These are phyloP conservation scores for Sarocladium oryzae DNA, from an alignment of 2,329 filamentous ascomycete genomes.

Conservation along the genomic window DNA sequence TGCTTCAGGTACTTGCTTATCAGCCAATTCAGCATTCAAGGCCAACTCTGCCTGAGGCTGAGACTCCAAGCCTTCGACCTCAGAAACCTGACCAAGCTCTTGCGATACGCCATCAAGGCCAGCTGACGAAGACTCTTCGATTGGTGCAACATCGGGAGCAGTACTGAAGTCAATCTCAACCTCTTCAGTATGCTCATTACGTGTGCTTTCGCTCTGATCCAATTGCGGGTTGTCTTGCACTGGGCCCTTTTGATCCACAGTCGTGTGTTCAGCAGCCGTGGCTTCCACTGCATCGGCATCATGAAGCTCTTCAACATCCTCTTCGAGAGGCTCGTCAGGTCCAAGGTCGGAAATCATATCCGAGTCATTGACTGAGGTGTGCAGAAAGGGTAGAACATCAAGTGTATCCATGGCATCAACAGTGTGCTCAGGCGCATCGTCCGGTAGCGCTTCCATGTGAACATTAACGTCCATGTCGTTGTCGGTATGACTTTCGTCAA, in stretches of 20 bases:
- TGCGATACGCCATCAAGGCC: not conserved
- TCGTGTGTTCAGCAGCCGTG: not conserved
- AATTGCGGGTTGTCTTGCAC: not conserved
- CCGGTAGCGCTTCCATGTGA: slow-evolving; percentile 16
- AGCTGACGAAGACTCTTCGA: not conserved
- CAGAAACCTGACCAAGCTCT: not conserved
- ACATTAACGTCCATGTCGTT: slow-evolving; percentile 27
- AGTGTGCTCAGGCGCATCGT: slow-evolving; percentile 18
- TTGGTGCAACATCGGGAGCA: not conserved
- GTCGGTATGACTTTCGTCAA: slow-evolving; percentile 19
- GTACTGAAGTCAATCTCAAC: slow-evolving; percentile 24
- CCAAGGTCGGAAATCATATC: slow-evolving; percentile 12
- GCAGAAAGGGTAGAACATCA: not conserved
- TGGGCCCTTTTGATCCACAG: not conserved
- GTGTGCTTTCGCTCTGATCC: not conserved
- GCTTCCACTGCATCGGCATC: not conserved
- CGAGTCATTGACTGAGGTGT: not conserved
- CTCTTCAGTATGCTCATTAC: slow-evolving; percentile 13
- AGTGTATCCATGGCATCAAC: slow-evolving; percentile 10
- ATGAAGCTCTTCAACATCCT: slow-evolving; percentile 9
- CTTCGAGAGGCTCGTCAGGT: slow-evolving; percentile 7
- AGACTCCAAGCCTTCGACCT: no score
- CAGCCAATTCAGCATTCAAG: no score
- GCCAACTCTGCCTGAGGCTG: no score
- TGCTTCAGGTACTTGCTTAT: not conserved